Base-by-base conservation (phyloP, 1,284 basidiomycete species). In the Megacollybia platyphylla region DNA sequence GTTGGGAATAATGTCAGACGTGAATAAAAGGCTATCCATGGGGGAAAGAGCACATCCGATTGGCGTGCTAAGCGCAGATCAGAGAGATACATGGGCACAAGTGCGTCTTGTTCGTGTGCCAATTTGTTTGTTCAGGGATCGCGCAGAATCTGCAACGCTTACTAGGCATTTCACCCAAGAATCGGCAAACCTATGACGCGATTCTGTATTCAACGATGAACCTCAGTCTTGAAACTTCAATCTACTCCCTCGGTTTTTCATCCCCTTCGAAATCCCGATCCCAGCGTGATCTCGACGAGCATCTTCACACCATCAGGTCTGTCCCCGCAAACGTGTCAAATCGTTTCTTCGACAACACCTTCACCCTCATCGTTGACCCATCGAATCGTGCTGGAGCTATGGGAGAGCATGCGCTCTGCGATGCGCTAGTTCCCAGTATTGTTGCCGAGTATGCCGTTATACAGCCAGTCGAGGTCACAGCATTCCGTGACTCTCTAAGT, bases 321-420 rank as follows among this genome's bases (percentile, higher is more conserved):
- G 80, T 84, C 6, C 44, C 54, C 4, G 62, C 70, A 46, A 79
- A 78, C 44, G 78, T 80, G 2, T 70, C 75, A 43, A 97, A 97
- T 56, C 72, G 94, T 37, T 97, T 91, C 78, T 90, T 85, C 60
- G 94, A 98, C 68, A 97, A 97, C 64, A 74, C 85, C 2, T 74
- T 87, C 36, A 80, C 80, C 5, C 63, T 97, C 45, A 73, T 87
- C 39, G 79, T 97, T 34, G 92, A 97, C 62, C 79, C 82, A 9
- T 88, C 84, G 48, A 82, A 85, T 1, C 79, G 89, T 35, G 87
- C 88, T 2, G 88, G 89, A 31, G 84, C 88, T 43, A 80, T 81
- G 55, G 94, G 94, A 24, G 94, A 97, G 64, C 93, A 97, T 62
- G 88, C 89, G 2, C 86, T 89, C 0, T 83, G 85, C 44, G 94